Conservation (phyloP, 2,329 filamentous ascomycete species). For the Alternaria postmessia region DNA sequence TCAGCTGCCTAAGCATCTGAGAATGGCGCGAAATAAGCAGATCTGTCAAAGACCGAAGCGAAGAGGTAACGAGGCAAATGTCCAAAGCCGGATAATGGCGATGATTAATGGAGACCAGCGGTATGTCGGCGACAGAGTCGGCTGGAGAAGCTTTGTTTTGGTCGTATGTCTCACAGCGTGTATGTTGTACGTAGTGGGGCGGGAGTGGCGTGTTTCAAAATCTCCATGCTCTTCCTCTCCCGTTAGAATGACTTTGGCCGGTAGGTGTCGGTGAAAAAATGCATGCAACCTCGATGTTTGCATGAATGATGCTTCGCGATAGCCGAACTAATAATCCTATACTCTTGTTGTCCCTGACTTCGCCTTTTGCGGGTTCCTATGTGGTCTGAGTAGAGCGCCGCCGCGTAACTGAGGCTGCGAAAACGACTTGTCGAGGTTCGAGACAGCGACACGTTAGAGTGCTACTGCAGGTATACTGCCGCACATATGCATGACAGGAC, state of each 20-base stretch:
- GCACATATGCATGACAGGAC: conserved; percentile 24
- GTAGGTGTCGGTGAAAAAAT: neutral
- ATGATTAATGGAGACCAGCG: rapidly evolving
- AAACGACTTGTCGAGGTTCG: conserved; percentile 10
- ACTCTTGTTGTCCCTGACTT: no score
- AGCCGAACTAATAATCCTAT: no score
- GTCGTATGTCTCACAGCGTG: neutral
- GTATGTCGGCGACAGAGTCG: rapidly evolving
- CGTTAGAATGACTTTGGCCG: neutral
- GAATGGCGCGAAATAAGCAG: neutral
- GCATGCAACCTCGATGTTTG: neutral
- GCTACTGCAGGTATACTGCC: conserved; percentile 30
- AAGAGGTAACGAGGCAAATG: neutral
- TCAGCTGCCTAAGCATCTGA: neutral
- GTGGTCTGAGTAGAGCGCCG: neutral
- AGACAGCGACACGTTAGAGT: conserved; percentile 18
- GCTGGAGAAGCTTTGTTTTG: neutral
- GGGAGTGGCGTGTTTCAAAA: neutral
- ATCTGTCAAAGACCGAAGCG: neutral
- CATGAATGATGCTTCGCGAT: neutral
- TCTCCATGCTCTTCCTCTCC: neutral
- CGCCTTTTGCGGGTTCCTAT: neutral
- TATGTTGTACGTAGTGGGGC: neutral
- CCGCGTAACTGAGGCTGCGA: neutral
- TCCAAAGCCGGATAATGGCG: rapidly evolving